These are phyloP conservation scores for Phlebopus sp. DNA, from an alignment of 1,284 basidiomycete species.

Conservation along the genomic window DNA sequence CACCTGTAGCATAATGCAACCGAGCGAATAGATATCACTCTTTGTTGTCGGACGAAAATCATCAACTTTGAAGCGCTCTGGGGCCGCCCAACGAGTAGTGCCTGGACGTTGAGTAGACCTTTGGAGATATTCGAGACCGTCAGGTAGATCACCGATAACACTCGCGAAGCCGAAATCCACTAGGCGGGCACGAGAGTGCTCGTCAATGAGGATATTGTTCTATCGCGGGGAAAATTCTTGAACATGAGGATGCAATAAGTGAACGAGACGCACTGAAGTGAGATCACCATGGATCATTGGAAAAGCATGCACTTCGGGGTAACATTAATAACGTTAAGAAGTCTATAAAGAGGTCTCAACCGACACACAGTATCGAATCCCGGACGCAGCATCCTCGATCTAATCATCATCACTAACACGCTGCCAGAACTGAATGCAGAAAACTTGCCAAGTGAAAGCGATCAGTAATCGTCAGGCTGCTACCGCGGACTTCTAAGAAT, in stretches of 20 bases:
- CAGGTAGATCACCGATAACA: slow-evolving; percentile 4
- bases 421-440: background rate
- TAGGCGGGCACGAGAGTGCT: slow-evolving; percentile 9
- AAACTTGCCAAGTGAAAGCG: slow-evolving; percentile 14
- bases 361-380: slow-evolving; percentile 17
- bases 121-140: slow-evolving; percentile 16
- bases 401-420: background rate
- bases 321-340: background rate
- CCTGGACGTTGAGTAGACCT: slow-evolving; percentile 12
- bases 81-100: slow-evolving; percentile 13
- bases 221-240: background rate
- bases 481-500: slow-evolving; percentile 8
- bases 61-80: background rate
- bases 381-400: background rate
- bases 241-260: too few species aligned
- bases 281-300: slow-evolving; percentile 18
- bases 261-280: slow-evolving; percentile 9
- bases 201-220: slow-evolving; percentile 20
- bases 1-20: slow-evolving; percentile 10
- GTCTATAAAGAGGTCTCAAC: background rate
- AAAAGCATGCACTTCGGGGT: slow-evolving; percentile 16
- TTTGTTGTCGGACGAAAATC: background rate
- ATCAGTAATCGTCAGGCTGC: background rate
- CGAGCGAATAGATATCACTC: slow-evolving; percentile 15
- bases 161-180: slow-evolving; percentile 4